Evolutionary conservation across 345 rosid species (phyloP), one percentile per base, ranked within the genome.

Genomic region (Lepidium africanum): DNA sequence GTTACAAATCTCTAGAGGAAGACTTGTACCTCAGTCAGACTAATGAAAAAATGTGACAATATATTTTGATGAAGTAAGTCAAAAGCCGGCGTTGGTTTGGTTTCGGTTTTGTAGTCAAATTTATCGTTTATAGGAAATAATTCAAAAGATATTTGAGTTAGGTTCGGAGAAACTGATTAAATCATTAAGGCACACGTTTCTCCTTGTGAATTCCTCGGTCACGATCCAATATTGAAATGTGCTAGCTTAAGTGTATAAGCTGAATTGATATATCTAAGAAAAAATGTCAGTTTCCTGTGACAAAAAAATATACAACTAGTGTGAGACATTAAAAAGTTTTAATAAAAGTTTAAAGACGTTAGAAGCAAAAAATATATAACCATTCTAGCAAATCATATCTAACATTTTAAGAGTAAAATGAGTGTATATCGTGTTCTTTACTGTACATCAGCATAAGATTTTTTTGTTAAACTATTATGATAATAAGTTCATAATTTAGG

Each of bases 1-100:
- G 57, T 43, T 63, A 62, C 63, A 35, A 30, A 38, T 63, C 41
- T 23, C 45, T 53, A 23, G 47, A 62, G 53, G 56, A 61, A 43
- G 33, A 70, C 50, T 45, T n/a, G 10, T 23, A 11, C n/a, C 27
- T 60, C 53, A 51, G 35, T 51, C 62, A 35, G 40, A 60, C 68
- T 61, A 62, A 12, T 54, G 56, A 57, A 46, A 25, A 11, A 45
- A 21, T 46, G 43, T 39, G 13, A 38, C 50, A n/a, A n/a, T 46
- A 10, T 17, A 41, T 60, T 32, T 32, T 70, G 69, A 43, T 53
- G 6, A 53, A 43, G n/a, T 53, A 2, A 10, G 32, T 25, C 59
- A 19, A 39, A 27, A 39, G 32, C 1, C 16, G n/a, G 62, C 17
- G 35, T 60, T 11, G 14, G 66, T 41, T 70, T 50, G 27, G 52